Base-by-base conservation (phyloP, 768 basidiomycete species). In the Cyclocybe cylindracea region DNA sequence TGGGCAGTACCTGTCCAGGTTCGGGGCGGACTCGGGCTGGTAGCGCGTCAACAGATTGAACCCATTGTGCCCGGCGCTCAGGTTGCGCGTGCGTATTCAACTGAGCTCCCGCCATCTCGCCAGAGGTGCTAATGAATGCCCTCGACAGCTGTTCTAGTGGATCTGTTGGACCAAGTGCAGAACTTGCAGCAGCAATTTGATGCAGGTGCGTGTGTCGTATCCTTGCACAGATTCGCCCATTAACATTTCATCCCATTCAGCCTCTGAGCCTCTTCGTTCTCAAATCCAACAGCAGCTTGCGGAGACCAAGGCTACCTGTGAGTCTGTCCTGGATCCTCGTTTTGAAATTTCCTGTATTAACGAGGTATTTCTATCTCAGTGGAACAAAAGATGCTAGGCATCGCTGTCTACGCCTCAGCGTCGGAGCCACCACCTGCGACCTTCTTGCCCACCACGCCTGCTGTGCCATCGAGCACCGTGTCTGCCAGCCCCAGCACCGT, bases 91-190 rank as follows among this genome's bases (percentile, higher is more conserved):
- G 36, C 38, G 56, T 50, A 38, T 37, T n/a, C 16, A 13, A 24
- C 9, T 36, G 5, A 19, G 14, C 14, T 39, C 9, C 24, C 24
- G 24, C 3, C 3, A 24, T 24, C 24, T 24, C 24, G 24, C 14
- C 10, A 37, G 33, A n/a, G 32, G 39, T 8, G 14, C 31, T 44
- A 46, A 48, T 11, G 36, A 39, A 24, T 42, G 7, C 14, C 6
- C 18, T 39, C 16, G 36, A 24, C 33, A 64, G 63, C 61, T 14
- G 36, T 40, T 34, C 50, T 64, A 13, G 59, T 63, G n/a, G 60
- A 63, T 37, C 54, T 63, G 13, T 42, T 59, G 37, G 65, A 66
- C 39, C 59, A 60, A 32, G 57, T 49, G 13, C 39, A 56, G 46
- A 59, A 56, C 41, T 46, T 59, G 9, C 55, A 61, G 44, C 43